phyloP scores from a whole-genome alignment of 2,329 filamentous ascomycete genomes.

The Grosmannia clavigera region DNA sequence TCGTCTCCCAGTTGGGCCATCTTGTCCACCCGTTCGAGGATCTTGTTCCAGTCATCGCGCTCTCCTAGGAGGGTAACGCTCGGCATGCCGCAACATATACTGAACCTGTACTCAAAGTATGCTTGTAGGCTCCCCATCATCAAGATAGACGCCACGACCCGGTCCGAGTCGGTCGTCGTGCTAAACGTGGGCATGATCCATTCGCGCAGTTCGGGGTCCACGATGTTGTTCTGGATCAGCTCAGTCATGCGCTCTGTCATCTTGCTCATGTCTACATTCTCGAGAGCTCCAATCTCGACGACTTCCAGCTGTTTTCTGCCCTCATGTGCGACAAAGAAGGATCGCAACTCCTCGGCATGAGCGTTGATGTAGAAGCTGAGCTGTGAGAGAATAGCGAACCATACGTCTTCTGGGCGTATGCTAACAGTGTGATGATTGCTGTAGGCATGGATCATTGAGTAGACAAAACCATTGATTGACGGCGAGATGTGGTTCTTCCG shows the following conservation, averaged over 20 bases:
- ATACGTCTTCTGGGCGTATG: conserved; percentile 36
- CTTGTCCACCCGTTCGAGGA: conserved; percentile 10
- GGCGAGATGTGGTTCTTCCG: background rate
- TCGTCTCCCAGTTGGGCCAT: conserved; percentile 7
- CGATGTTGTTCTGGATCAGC: conserved; percentile 27
- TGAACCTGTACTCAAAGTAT: conserved; percentile 29
- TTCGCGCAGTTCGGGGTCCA: conserved; percentile 24
- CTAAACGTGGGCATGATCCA: conserved; percentile 41
- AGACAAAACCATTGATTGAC: background rate
- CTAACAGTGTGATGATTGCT: conserved; percentile 27
- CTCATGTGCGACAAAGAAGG: background rate
- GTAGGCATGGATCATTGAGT: conserved; percentile 20
- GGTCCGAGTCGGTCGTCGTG: conserved; percentile 34
- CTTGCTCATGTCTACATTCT: conserved; percentile 15
- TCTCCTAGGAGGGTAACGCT: conserved; percentile 36
- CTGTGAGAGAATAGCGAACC: conserved; percentile 30
- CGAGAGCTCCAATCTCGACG: conserved; percentile 7
- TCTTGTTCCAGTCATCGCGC: conserved; percentile 27
- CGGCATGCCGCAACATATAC: conserved; percentile 32
- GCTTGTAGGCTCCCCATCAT: conserved; percentile 39
- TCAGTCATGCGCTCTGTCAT: conserved; percentile 24
- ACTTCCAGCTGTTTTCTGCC: background rate
- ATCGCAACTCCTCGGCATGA: background rate
- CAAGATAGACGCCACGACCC: conserved; percentile 28
- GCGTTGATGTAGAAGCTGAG: conserved; percentile 1